Conservation (phyloP, 305 asterid species). For the Fraxinus paxiana region DNA sequence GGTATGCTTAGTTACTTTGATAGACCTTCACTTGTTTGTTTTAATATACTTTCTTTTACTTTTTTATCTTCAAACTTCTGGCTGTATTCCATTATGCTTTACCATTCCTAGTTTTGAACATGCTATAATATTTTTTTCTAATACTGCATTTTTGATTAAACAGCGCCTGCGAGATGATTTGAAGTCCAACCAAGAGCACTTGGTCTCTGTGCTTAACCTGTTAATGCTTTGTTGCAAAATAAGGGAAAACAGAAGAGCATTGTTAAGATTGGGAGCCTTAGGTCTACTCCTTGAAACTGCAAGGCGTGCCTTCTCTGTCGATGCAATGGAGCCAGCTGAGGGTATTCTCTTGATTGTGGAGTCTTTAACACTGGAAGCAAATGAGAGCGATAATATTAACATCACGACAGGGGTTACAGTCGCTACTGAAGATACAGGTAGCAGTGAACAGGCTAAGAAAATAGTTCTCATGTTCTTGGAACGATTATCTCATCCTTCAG, state of each 20-base stretch:
- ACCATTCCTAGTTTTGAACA: not conserved
- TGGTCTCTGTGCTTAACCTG: constrained; percentile 85
- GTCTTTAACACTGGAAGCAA: constrained; percentile 92
- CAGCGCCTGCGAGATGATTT: constrained; percentile 92
- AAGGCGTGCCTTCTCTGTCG: constrained; percentile 91
- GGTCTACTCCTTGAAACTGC: constrained; percentile 94
- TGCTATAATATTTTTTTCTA: not conserved
- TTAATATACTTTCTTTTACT: not conserved
- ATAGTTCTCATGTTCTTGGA: constrained; percentile 93
- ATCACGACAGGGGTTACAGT: constrained; percentile 74
- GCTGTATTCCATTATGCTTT: not conserved
- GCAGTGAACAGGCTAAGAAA: constrained; percentile 96
- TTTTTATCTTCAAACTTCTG: not conserved
- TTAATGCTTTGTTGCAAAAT: constrained; percentile 95
- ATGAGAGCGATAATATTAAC: constrained; percentile 81
- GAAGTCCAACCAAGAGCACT: constrained; percentile 86
- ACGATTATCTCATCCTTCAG: constrained; percentile 90
- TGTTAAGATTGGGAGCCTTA: constrained; percentile 78
- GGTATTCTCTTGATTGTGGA: constrained; percentile 94
- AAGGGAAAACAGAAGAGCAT: constrained; percentile 81
- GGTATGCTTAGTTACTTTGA: constrained; percentile 41
- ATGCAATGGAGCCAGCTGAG: constrained; percentile 99
- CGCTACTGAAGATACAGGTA: constrained; percentile 80
- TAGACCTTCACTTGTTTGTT: constrained; percentile 16
- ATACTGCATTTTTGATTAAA: constrained; percentile 30